phyloP scores from a whole-genome alignment of 306 rosid species.

The Cajanus cajan region DNA sequence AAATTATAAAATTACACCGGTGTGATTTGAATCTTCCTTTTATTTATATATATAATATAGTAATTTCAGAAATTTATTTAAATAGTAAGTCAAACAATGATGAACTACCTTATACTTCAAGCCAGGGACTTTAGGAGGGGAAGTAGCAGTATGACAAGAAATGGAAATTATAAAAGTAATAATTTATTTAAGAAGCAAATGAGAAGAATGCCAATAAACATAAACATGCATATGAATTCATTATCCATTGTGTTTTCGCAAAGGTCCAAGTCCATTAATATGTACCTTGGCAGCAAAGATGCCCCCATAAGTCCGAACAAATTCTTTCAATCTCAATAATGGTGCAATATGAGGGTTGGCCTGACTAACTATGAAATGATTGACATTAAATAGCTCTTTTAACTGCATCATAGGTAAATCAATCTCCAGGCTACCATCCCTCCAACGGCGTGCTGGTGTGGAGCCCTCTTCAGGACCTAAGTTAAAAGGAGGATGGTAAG shows the following conservation, averaged over 20 bases:
- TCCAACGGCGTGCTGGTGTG: constrained; percentile 78
- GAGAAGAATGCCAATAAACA: constrained; percentile 9
- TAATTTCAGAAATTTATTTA: not conserved
- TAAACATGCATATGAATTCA: not conserved
- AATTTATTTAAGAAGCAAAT: not conserved
- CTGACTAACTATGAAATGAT: constrained; percentile 94
- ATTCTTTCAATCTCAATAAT: constrained; percentile 75
- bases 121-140: not conserved
- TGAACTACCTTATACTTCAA: not conserved
- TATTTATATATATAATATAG: too few relatives aligned
- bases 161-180: not conserved
- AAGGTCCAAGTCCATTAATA: constrained; percentile 23
- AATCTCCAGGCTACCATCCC: constrained; percentile 97
- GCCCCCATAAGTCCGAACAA: constrained; percentile 84
- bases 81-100: not conserved
- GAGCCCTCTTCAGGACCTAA: constrained; percentile 87
- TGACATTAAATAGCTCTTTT: constrained; percentile 92
- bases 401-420: constrained; percentile 97
- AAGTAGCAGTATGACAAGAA: not conserved
- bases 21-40: too few relatives aligned
- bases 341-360: constrained; percentile 98
- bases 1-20: too few relatives aligned
- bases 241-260: not conserved
- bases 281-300: constrained; percentile 94
- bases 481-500: constrained; percentile 93